Percentiles rank a stretch among this genome's conserved stretches.
phyloP scores from a whole-genome alignment of 176 grass and related monocot species.

The Metroxylon sagu region DNA sequence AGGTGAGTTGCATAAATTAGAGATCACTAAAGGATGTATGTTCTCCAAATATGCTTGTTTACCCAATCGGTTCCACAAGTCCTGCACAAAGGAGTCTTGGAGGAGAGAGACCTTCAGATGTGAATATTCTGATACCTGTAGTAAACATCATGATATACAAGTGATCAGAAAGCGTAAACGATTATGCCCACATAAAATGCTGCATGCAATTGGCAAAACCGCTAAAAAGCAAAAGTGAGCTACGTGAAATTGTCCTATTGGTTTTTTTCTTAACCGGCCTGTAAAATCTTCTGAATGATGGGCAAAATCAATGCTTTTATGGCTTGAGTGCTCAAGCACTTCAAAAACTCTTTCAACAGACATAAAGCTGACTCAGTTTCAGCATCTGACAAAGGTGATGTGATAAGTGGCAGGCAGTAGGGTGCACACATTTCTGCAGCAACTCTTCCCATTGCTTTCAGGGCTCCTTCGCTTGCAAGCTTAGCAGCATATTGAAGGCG shows the following conservation, averaged over 20 bases:
- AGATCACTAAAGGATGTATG: slow-evolving; percentile 61
- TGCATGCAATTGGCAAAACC: no score
- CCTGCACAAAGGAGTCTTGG: slow-evolving; percentile 84
- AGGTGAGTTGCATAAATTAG: slow-evolving; percentile 70
- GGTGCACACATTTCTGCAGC: slow-evolving; percentile 74
- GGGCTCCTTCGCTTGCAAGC: slow-evolving; percentile 63
- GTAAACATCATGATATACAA: slow-evolving; percentile 30
- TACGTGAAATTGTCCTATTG: slow-evolving; percentile 18
- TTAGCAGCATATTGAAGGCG: slow-evolving; percentile 76
- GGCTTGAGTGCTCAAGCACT: slow-evolving; percentile 54
- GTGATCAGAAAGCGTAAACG: slow-evolving; percentile 19
- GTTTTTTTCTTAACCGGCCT: slow-evolving; percentile 68
- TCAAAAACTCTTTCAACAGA: slow-evolving; percentile 76
- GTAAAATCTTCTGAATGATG: slow-evolving; percentile 94
- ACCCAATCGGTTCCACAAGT: slow-evolving; percentile 86
- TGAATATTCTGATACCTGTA: slow-evolving; percentile 65
- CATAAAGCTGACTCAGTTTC: slow-evolving; percentile 52
- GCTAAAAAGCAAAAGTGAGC: slow-evolving; percentile 21
- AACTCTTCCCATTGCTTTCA: slow-evolving; percentile 81
- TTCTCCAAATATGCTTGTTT: slow-evolving; percentile 83
- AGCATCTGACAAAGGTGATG: slow-evolving; percentile 47
- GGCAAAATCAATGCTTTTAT: slow-evolving; percentile 58
- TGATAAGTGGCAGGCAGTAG: slow-evolving; percentile 65
- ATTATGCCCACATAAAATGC: no score
- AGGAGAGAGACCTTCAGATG: slow-evolving; percentile 83